Evolutionary conservation across 164 flowering plant genomes (phyloP), one percentile per base, ranked within the genome.

Genomic region (Cinnamomum micranthum): DNA sequence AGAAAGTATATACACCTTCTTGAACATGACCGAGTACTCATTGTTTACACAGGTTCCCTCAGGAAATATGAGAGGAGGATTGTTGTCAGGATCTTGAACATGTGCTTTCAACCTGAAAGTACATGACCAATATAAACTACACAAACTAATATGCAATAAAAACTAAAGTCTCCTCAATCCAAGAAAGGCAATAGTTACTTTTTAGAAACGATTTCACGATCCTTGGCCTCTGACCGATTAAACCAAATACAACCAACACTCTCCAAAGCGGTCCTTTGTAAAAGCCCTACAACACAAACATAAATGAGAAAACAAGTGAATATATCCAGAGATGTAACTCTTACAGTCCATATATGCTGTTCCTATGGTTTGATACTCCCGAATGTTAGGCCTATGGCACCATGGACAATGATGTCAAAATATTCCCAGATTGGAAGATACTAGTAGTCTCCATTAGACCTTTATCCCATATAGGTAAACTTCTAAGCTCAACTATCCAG

Each of bases 1-100:
- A 41, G 47, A 41, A 41, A 41, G 50, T 35, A 63, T 17, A 74
- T 47, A 28, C 31, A 95, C 99, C 98, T 94, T 96, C 83, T 96
- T 92, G 80, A 96, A 96, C 98, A 96, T 94, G 68, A 96, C 97
- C 47, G 90, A 86, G 80, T 96, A 94, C 41, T 94, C 91, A 80
- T 96, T 94, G 80, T 96, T 96, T 58, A 96, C 99, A 80, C 99
- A 96, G 12, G 99, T 96, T 77, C 99, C 99, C 88, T 96, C 99
- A 6, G 99, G 99, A 84, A 96, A 96, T 86, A 96, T 91, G 68
- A 96, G 94, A 83, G 94, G 92, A 78, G 99, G 99, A 71, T 96
- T 94, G 77, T 89, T 93, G 80, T 92, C 99, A 75, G 79, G 73
- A 4, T 88, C 90, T 77, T 86, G 86, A 74, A 96, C 85, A 79